phyloP scores from a whole-genome alignment of 805 yeast species.

The Metschnikowia colocasiae region DNA sequence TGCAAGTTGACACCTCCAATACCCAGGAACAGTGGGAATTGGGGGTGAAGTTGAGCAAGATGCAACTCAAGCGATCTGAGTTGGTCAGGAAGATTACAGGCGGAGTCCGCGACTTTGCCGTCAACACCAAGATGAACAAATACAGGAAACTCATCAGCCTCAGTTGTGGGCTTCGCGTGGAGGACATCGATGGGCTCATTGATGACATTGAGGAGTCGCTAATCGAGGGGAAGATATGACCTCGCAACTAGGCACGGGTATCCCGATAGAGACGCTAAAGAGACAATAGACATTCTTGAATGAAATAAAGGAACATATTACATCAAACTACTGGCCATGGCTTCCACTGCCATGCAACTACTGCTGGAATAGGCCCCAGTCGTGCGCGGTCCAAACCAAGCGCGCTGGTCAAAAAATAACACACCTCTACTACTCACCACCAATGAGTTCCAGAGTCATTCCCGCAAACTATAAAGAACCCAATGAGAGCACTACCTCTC shows the following conservation, averaged over 20 bases:
- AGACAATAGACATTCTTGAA: not conserved
- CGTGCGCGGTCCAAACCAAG: not conserved
- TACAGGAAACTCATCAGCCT: constrained; percentile 74
- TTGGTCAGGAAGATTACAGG: constrained; percentile 48
- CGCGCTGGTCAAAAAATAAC: constrained; percentile 3
- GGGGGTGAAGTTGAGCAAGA: constrained; percentile 37
- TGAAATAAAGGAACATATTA: not conserved
- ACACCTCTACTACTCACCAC: not conserved
- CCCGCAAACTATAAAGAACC: constrained; percentile 21
- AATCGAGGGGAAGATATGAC: constrained; percentile 10
- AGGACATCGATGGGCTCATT: constrained; percentile 74
- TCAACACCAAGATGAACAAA: constrained; percentile 60
- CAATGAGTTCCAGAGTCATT: constrained; percentile 2
- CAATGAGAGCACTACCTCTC: constrained; percentile 16
- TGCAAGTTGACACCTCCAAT: not conserved
- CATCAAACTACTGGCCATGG: not conserved
- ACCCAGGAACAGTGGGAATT: constrained; percentile 8
- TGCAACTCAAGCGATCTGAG: constrained; percentile 50
- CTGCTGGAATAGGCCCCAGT: too few relatives aligned
- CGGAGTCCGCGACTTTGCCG: constrained; percentile 38
- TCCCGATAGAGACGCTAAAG: not conserved
- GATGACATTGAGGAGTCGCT: constrained; percentile 56
- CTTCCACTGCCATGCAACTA: too few relatives aligned
- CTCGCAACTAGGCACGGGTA: not conserved
- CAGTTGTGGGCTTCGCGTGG: constrained; percentile 72